Percentiles rank a stretch among this genome's conserved stretches.
Evolutionary conservation across 306 rosid genomes (phyloP).

Genomic region (Malus sylvestris): DNA sequence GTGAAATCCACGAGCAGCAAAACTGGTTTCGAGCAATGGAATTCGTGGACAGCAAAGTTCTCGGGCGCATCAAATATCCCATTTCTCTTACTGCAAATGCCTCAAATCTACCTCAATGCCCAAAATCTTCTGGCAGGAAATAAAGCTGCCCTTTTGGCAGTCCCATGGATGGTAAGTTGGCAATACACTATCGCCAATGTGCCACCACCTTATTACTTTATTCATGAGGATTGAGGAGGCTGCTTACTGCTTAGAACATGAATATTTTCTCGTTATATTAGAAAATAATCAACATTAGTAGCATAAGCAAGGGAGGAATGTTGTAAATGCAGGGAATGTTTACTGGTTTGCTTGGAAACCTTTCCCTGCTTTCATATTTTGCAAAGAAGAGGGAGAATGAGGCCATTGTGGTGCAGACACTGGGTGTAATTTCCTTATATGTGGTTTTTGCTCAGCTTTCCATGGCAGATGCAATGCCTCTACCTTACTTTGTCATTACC

Average conservation of each 20-base stretch:
- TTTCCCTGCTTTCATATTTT: conserved; percentile 79
- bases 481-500: conserved; percentile 54
- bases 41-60: conserved; percentile 67
- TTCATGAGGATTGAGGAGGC: neutral
- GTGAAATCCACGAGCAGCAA: conserved; percentile 27
- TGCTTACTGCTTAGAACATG: neutral
- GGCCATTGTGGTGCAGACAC: conserved; percentile 73
- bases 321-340: conserved; percentile 66
- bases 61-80: conserved; percentile 81
- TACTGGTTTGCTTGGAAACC: conserved; percentile 78
- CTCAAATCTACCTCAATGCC: conserved; percentile 78
- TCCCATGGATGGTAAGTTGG: conserved; percentile 67
- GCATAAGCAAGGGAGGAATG: conserved; percentile 1
- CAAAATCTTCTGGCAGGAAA: conserved; percentile 65
- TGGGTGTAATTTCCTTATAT: conserved; percentile 58
- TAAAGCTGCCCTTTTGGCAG: conserved; percentile 61
- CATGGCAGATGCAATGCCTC: conserved; percentile 80
- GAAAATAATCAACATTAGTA: neutral
- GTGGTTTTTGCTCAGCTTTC: conserved; percentile 67
- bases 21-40: conserved; percentile 59
- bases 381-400: conserved; percentile 86
- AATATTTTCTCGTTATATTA: neutral
- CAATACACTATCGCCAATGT: neutral
- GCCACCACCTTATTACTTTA: conserved; percentile 2
- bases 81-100: conserved; percentile 71